Evolutionary conservation across 345 rosid genomes (phyloP), one percentile per base, ranked within the genome.

Genomic region (Citrus mangshanensis): DNA sequence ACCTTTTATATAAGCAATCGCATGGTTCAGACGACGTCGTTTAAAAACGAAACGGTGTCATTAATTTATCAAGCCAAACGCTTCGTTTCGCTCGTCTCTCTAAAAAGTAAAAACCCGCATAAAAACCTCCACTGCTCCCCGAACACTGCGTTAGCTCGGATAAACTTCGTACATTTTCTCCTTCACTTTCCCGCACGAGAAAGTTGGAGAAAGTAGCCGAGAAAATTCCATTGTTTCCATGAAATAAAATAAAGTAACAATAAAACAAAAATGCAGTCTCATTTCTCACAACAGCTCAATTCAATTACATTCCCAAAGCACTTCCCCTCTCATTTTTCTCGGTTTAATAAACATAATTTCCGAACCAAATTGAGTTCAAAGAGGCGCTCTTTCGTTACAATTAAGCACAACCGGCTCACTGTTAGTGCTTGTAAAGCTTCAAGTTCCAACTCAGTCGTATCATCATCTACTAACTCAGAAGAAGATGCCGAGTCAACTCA

Each of bases 401-500:
- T 64, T 51, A 74, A 79, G 34, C 72, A n/a, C 81, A 62, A 81
- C 65, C 37, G 32, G 34, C 54, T 72, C 64, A 61, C 21, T n/a
- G 13, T 84, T 21, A 58, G 70, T 73, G 49, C 86, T 55, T 75
- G 84, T 66, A 61, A 80, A 68, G 81, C 78, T 77, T 73, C 93
- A 40, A 81, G 79, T 78, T 80, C 88, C 72, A 81, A 73, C 77
- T 82, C 92, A 75, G 84, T 73, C 69, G 77, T 63, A 9, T 14
- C 25, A 18, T 73, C 22, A 13, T 63, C 81, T 58, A 32, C 76
- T 3, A 77, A 34, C 63, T 79, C 86, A 14, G 91, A 84, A 30
- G 91, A 89, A 85, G 89, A 91, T 75, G 81, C 81, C 16, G 90
- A 86, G 72, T 83, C 96, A 16, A 81, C 84, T 78, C 87, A 71